Evolutionary conservation across 805 yeast genomes (phyloP).

Genomic region (Dipodascus albidus): DNA sequence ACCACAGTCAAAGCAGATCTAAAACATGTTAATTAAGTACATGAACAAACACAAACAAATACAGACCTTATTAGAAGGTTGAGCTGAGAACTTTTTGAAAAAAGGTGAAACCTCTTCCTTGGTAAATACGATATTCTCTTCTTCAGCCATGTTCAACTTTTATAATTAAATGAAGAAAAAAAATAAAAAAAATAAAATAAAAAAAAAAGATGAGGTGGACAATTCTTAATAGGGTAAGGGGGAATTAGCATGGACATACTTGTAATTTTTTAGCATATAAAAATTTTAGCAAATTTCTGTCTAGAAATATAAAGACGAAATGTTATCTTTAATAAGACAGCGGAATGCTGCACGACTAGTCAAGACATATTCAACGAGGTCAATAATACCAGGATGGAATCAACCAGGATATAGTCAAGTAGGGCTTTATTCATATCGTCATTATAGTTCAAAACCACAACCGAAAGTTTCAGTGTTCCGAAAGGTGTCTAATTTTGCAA

Average conservation of each 20-base stretch:
- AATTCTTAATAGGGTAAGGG: background rate
- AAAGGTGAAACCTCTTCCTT: constrained; percentile 59
- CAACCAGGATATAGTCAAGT: background rate
- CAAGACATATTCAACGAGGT: no score
- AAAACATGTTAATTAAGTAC: background rate
- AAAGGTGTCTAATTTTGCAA: constrained; percentile 17
- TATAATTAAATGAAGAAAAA: background rate
- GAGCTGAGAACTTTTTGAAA: constrained; percentile 50
- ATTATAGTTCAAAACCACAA: background rate
- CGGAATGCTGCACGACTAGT: no score
- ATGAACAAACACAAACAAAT: no score
- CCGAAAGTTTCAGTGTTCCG: constrained; percentile 11
- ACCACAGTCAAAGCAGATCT: constrained; percentile 80
- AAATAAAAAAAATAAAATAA: background rate
- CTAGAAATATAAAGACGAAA: no score
- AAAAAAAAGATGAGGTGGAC: constrained; percentile 3
- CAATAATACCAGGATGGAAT: no score
- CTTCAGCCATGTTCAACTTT: constrained; percentile 2
- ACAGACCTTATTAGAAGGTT: constrained; percentile 55
- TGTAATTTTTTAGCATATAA: no score
- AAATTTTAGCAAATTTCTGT: no score
- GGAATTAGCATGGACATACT: no score
- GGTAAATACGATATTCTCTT: constrained; percentile 18
- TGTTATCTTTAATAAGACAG: no score
- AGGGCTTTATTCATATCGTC: background rate